Evolutionary conservation across 805 yeast species (phyloP).

Genomic region (Saturnispora zaruensis): DNA sequence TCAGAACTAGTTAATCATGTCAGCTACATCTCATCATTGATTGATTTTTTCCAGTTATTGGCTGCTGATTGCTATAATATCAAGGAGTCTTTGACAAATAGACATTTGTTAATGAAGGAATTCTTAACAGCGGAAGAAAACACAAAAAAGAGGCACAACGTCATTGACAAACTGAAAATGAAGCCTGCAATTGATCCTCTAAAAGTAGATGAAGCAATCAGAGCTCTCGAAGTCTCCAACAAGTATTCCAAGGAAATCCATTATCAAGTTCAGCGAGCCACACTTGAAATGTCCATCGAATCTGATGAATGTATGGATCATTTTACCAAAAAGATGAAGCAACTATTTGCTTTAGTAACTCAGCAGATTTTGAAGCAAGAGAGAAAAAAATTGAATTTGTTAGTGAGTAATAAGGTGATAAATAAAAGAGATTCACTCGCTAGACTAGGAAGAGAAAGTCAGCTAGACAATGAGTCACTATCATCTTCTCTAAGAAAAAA

Average conservation of each 20-base stretch:
- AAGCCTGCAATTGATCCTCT: slow-evolving; percentile 73
- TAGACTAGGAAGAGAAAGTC: slow-evolving; percentile 66
- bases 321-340: slow-evolving; percentile 43
- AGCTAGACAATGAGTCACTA: slow-evolving; percentile 28
- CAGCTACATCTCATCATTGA: slow-evolving; percentile 63
- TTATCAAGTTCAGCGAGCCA: slow-evolving; percentile 71
- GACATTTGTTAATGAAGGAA: slow-evolving; percentile 90
- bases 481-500: not conserved
- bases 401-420: slow-evolving; percentile 48
- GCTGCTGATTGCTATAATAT: slow-evolving; percentile 74
- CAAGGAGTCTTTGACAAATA: slow-evolving; percentile 86
- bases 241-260: slow-evolving; percentile 67
- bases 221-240: slow-evolving; percentile 69
- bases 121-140: slow-evolving; percentile 67
- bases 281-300: slow-evolving; percentile 78
- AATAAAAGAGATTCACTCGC: slow-evolving; percentile 39
- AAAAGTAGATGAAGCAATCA: slow-evolving; percentile 84
- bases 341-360: slow-evolving; percentile 49
- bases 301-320: slow-evolving; percentile 48
- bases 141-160: slow-evolving; percentile 59
- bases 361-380: slow-evolving; percentile 76
- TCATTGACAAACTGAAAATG: slow-evolving; percentile 63
- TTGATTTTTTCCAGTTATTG: slow-evolving; percentile 61
- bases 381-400: slow-evolving; percentile 63
- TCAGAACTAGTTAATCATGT: slow-evolving; percentile 63